phyloP scores from a whole-genome alignment of 345 rosid species.

The Acer negundo region DNA sequence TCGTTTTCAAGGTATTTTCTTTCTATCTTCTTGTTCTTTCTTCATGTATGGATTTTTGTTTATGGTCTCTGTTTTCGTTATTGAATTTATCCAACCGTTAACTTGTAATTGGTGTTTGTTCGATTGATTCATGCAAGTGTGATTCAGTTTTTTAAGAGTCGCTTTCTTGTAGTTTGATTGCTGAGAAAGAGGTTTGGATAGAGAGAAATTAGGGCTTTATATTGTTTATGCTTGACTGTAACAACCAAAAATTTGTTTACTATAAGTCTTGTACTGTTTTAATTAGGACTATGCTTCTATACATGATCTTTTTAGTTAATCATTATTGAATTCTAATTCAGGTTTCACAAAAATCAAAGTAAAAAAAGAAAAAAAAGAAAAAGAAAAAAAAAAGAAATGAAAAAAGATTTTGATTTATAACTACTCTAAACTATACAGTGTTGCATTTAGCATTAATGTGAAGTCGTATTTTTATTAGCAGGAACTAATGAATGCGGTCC shows the following conservation, averaged over 20 bases:
- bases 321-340: background rate
- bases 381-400: no score
- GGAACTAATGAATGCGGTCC: background rate
- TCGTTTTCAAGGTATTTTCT: background rate
- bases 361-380: no score
- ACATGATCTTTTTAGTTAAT: background rate
- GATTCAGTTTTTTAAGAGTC: background rate
- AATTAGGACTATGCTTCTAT: background rate
- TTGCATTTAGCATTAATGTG: background rate
- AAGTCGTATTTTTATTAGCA: background rate
- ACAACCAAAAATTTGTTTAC: background rate
- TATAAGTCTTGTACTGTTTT: background rate
- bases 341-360: background rate
- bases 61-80: background rate
- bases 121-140: background rate
- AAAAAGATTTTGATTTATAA: no score
- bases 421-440: background rate
- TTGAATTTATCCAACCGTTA: background rate
- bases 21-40: background rate
- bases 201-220: background rate
- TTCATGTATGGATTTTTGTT: background rate
- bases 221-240: background rate
- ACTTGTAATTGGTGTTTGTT: background rate
- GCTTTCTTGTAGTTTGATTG: background rate
- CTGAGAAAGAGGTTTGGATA: slow-evolving; percentile 2